Evolutionary conservation across 192 early-diverging fungal genomes (phyloP), one percentile per base, ranked within the genome.

Genomic region (Spizellomyces punctatus): DNA sequence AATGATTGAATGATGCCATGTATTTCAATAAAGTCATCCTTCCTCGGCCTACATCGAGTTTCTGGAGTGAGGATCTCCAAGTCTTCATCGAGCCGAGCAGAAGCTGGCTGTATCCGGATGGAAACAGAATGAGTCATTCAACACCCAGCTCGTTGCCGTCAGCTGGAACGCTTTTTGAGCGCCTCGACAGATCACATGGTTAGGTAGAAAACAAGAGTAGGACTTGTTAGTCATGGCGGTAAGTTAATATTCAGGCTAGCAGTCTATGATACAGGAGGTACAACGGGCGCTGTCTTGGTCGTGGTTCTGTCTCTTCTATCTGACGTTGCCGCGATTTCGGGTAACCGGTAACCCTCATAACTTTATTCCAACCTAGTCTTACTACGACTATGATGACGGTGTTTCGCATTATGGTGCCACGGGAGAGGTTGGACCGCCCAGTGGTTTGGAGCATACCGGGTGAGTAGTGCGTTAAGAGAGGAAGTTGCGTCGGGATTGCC

Each of bases 321-420:
- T 19, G 17, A 54, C 14, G 17, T 54, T 12, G 50, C 50, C 9
- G 49, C n/a, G 49, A n/a, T 52, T 52, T 52, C 49, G n/a, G 49
- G 49, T n/a, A 9, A n/a, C n/a, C n/a, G n/a, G n/a, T n/a, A n/a
- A n/a, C n/a, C 60, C 17, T 19, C 27, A 17, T 72, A 16, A 42
- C 12, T 61, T 42, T 19, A 2, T 61, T 61, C 14, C 14, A 27
- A 19, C 21, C 59, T 45, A 64, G 67, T 75, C 63, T 46, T 64
- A 64, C 47, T 64, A 64, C 63, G 63, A 64, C 44, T 64, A 64
- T 46, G 63, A 64, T 45, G 63, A 64, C 44, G 63, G 45, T 10
- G 22, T 61, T n/a, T 46, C 63, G 16, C 63, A 64, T n/a, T 46
- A 64, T n/a, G 45, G 45, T 10, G 41, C 36, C 14, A 3, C 63